Evolutionary conservation across 169 alveolate species (phyloP), one percentile per base, ranked within the genome.

Genomic region (Eimeria necatrix): DNA sequence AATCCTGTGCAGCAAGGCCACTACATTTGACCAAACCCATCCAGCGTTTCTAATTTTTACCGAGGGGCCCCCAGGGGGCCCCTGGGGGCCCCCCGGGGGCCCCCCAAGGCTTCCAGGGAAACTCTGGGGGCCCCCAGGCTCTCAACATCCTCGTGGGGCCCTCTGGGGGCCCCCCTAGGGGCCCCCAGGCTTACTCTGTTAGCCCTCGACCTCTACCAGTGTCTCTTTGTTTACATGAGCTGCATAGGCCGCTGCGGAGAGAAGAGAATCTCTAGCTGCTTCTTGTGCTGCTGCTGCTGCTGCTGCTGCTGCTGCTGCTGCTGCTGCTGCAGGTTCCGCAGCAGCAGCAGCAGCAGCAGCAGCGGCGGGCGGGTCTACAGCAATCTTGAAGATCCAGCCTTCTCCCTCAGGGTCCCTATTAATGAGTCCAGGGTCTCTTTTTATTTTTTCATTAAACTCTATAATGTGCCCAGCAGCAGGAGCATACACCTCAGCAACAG

Each of bases 401-500:
- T 89, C 86, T 22, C 94, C 94, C 88, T 89, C 94, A 0, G 94
- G 88, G 74, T 89, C 89, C 4, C 59, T 24, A 10, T 20, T 70
- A 3, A 89, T 59, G 51, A 89, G 61, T 5, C 51, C 49, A 16
- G 94, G 94, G 6, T 51, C 56, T 48, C 73, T 51, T 68, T 14
- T 53, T 4, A 53, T 52, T n/a, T 49, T 73, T 32, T 24, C 80
- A 52, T 89, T 89, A 70, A 71, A 60, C 32, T 49, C 88, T 26
- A 73, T 22, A 32, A 89, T 56, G 16, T 2, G 52, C 0, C 94
- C 94, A 14, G 64, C 52, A 9, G 74, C 89, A n/a, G 94, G 94
- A 10, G 88, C 59, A 52, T 89, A 89, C 6, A 74, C 88, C 74
- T 89, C 94, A 9, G 94, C 94, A 8, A 89, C 94, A 26, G 88